Percentiles rank a stretch among this genome's conserved stretches.
Conservation (phyloP, 495 filamentous ascomycete genomes). For the Trichoderma erinaceum region DNA sequence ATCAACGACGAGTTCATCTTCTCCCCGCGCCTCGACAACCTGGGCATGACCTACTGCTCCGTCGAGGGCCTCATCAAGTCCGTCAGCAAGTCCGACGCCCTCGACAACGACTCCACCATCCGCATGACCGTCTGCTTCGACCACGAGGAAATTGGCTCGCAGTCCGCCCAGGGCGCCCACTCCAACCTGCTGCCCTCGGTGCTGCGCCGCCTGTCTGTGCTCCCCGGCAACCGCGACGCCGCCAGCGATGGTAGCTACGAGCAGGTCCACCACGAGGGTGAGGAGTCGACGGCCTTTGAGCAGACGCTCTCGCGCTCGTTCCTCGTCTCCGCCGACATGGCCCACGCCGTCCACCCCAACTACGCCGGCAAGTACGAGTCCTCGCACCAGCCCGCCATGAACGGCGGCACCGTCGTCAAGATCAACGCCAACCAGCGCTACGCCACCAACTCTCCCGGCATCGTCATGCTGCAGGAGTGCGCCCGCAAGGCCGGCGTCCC, state of each 20-base stretch:
- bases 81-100: conserved; percentile 48
- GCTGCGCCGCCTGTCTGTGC: conserved; percentile 76
- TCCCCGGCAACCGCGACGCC: conserved; percentile 47
- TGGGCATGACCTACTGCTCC: conserved; percentile 90
- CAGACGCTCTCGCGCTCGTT: conserved; percentile 90
- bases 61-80: conserved; percentile 76
- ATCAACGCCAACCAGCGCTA: conserved; percentile 96
- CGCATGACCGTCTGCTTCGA: conserved; percentile 90
- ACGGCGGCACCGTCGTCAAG: conserved; percentile 94
- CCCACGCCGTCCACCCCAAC: conserved; percentile 91
- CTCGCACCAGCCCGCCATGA: conserved; percentile 87
- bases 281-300: conserved; percentile 76
- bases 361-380: conserved; percentile 86
- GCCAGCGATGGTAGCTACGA: conserved; percentile 46
- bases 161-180: conserved; percentile 85
- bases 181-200: conserved; percentile 88
- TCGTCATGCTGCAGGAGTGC: conserved; percentile 83
- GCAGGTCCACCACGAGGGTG: conserved; percentile 44
- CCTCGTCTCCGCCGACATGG: conserved; percentile 95
- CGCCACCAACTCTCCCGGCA: conserved; percentile 91
- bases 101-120: conserved; percentile 73
- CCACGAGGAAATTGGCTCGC: conserved; percentile 94
- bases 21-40: conserved; percentile 86
- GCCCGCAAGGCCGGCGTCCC: conserved; percentile 66
- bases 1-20: conserved; percentile 92